Conservation (phyloP, 2,329 filamentous ascomycete genomes). For the Colletotrichum australisinense region DNA sequence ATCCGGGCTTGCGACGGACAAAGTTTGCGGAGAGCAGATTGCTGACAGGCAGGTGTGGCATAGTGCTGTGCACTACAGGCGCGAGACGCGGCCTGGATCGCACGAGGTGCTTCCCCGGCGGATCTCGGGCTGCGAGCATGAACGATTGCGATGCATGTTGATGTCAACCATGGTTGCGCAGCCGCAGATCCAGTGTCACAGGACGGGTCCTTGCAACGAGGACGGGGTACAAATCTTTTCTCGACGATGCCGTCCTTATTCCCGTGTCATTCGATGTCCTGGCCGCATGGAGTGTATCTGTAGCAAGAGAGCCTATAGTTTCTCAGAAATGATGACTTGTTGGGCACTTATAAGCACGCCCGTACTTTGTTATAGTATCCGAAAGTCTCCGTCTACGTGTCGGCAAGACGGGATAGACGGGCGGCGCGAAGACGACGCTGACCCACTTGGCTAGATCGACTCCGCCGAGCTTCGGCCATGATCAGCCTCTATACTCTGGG, state of each 20-base stretch:
- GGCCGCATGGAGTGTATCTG: not conserved
- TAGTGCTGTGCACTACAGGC: conserved; percentile 31
- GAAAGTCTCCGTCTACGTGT: not conserved
- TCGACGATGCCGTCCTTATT: not conserved
- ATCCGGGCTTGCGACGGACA: conserved; percentile 31
- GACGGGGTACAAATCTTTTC: not conserved
- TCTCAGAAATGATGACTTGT: conserved; percentile 12
- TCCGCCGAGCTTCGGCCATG: conserved; percentile 23
- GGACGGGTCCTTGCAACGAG: conserved; percentile 2
- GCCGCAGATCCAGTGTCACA: conserved; percentile 10
- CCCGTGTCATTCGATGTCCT: not conserved
- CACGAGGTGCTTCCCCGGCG: conserved; percentile 35
- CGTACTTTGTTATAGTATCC: not conserved
- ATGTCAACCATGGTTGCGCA: conserved; percentile 22
- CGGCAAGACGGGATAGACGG: conserved; percentile 17
- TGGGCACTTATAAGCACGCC: not conserved
- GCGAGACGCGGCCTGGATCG: conserved; percentile 32
- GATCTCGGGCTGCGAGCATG: conserved; percentile 33
- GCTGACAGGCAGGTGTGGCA: conserved; percentile 30
- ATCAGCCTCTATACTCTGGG: conserved; percentile 25
- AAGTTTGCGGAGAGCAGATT: conserved; percentile 34
- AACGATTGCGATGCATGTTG: conserved; percentile 31
- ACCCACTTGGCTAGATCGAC: conserved; percentile 1
- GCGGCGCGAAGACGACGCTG: conserved; percentile 21
- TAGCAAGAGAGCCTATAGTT: conserved; percentile 7